These are phyloP conservation scores for Rauvolfia tetraphylla DNA, from an alignment of 257 asterid genomes.

Conservation along the genomic window DNA sequence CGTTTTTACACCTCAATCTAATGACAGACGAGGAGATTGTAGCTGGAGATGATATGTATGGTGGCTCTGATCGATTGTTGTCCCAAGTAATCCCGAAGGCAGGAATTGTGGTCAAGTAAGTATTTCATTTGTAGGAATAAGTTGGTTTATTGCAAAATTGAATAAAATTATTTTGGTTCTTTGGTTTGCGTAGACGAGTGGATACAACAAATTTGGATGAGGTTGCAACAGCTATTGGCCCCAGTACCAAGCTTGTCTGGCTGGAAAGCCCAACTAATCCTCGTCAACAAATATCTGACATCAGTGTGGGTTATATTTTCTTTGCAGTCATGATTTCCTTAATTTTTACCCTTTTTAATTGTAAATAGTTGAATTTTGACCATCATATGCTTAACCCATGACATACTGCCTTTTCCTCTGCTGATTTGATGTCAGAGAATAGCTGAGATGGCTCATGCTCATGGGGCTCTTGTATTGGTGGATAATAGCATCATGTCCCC, in stretches of 20 bases:
- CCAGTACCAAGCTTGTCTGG: constrained; percentile 89
- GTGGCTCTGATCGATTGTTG: constrained; percentile 92
- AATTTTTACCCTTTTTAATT: background rate
- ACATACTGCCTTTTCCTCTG: background rate
- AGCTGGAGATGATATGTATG: constrained; percentile 95
- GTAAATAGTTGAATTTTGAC: background rate
- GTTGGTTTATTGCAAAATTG: background rate
- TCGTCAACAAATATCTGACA: constrained; percentile 84
- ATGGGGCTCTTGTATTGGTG: constrained; percentile 80
- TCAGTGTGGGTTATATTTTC: constrained; percentile 47
- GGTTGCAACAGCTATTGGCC: constrained; percentile 66
- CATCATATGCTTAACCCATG: background rate
- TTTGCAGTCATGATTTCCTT: background rate
- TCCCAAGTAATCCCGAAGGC: constrained; percentile 75
- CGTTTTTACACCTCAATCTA: constrained; percentile 4
- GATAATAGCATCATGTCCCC: constrained; percentile 98
- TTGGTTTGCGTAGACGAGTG: constrained; percentile 56
- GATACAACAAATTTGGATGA: constrained; percentile 72
- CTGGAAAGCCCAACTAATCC: constrained; percentile 98
- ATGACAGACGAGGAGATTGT: constrained; percentile 75
- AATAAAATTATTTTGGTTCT: constrained; percentile 15
- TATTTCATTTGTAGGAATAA: constrained; percentile 16
- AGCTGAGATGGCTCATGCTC: constrained; percentile 78
- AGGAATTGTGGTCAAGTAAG: constrained; percentile 79
- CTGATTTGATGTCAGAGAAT: constrained; percentile 52